These are phyloP conservation scores for Candida maris DNA, from an alignment of 805 yeast genomes.

Conservation along the genomic window DNA sequence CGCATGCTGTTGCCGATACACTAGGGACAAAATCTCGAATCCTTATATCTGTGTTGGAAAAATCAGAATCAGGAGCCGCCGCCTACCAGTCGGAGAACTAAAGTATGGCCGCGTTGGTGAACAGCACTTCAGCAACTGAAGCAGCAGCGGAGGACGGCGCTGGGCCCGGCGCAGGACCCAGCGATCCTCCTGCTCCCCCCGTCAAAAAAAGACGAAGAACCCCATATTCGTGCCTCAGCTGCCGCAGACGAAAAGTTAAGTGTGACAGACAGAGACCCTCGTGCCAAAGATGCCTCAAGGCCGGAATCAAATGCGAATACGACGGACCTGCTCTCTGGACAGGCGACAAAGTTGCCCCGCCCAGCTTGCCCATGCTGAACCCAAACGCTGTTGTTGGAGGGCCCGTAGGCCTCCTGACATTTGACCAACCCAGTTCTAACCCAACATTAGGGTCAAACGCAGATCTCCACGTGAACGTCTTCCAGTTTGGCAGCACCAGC, in stretches of 20 bases:
- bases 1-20: no score
- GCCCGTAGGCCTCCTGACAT: not conserved
- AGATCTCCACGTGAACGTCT: not conserved
- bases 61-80: no score
- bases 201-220: constrained; percentile 21
- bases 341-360: not conserved
- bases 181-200: constrained; percentile 1
- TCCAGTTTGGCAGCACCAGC: not conserved
- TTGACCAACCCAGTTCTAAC: not conserved
- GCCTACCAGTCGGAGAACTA: no score
- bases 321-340: constrained; percentile 23
- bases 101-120: no score
- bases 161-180: no score
- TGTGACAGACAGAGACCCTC: constrained; percentile 23
- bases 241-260: constrained; percentile 23
- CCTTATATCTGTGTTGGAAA: no score
- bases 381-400: no score
- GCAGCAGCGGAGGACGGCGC: no score
- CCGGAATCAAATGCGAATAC: constrained; percentile 17
- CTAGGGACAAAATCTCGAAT: no score
- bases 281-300: constrained; percentile 18
- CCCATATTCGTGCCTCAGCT: constrained; percentile 23
- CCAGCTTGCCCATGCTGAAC: no score
- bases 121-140: no score
- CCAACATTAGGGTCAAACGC: not conserved